Percentiles rank a stretch among this genome's conserved stretches.
Conservation (phyloP, 1,284 basidiomycete genomes). For the Ceratobasidium sp. region DNA sequence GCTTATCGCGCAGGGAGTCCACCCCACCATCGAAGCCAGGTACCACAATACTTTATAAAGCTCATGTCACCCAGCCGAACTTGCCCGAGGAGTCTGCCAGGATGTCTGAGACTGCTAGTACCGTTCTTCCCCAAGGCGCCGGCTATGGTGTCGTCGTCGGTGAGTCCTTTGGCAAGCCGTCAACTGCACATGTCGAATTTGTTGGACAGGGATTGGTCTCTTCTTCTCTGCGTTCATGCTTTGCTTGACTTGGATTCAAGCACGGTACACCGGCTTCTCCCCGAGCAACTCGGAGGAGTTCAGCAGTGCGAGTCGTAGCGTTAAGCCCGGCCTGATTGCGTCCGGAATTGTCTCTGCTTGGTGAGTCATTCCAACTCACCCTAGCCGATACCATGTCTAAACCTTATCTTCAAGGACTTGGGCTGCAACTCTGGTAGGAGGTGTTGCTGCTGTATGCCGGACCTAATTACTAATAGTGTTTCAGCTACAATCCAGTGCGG, state of each 20-base stretch:
- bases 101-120: constrained; percentile 41
- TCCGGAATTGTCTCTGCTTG: constrained; percentile 87
- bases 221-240: constrained; percentile 86
- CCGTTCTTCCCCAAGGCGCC: constrained; percentile 59
- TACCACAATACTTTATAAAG: constrained; percentile 12
- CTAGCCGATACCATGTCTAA: background rate
- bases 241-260: constrained; percentile 68
- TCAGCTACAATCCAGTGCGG: constrained; percentile 76
- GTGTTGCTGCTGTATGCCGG: no score
- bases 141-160: constrained; percentile 72
- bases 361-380: constrained; percentile 45
- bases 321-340: constrained; percentile 90
- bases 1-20: constrained; percentile 21
- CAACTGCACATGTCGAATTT: background rate
- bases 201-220: constrained; percentile 72
- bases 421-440: constrained; percentile 72
- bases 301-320: constrained; percentile 78
- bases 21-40: background rate
- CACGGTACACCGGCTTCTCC: constrained; percentile 75
- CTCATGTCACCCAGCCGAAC: background rate
- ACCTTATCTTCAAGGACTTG: constrained; percentile 61
- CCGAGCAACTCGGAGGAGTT: constrained; percentile 71
- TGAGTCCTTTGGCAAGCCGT: constrained; percentile 42
- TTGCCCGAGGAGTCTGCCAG: background rate
- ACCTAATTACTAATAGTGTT: no score